Evolutionary conservation across 148 eudicot genomes (phyloP), one percentile per base, ranked within the genome.

Genomic region (Nyssa sinensis): DNA sequence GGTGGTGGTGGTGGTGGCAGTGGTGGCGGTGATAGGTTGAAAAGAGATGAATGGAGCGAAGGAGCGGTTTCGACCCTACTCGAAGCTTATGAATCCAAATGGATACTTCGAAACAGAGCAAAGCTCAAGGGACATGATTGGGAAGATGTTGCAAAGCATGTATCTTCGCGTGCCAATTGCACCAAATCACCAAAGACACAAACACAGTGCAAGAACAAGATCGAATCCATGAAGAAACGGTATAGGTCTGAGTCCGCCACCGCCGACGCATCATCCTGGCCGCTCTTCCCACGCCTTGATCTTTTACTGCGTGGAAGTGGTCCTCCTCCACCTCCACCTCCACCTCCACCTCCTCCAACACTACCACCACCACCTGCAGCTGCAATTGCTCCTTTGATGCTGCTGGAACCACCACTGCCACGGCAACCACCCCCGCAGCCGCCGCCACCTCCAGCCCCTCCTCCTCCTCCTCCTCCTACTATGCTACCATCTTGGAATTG

Each of bases 21-120:
- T 23, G 68, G 79, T 1, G 78, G 81, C 21, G 78, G 80, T 17
- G 94, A 92, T 67, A 74, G 94, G 64, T 17, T 90, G 55, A 93
- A 91, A 72, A 69, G 98, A 82, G 97, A 93, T 59, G 98, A 93
- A 33, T 93, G 98, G 98, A 93, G 98, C 58, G 98, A 93, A 83
- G 98, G 94, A 62, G 98, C 94, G 2, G 97, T 93, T 6, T 77
- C 88, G 1, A 75, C 74, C 57, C 90, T 93, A 19, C 86, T 93
- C 39, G 97, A 93, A 55, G 97, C 94, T 30, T 93, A 93, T 72
- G 98, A 93, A 71, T 53, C 88, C 24, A 93, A 91, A 81, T 93
- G 97, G 98, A 70, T 82, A 33, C 96, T 91, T 3, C 72, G 98
- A 17, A 93, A 93, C 75, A 75, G 98, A 33, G 98, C 98, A 11